These are phyloP conservation scores for Grifola frondosa DNA, from an alignment of 1,284 basidiomycete species.

Conservation along the genomic window DNA sequence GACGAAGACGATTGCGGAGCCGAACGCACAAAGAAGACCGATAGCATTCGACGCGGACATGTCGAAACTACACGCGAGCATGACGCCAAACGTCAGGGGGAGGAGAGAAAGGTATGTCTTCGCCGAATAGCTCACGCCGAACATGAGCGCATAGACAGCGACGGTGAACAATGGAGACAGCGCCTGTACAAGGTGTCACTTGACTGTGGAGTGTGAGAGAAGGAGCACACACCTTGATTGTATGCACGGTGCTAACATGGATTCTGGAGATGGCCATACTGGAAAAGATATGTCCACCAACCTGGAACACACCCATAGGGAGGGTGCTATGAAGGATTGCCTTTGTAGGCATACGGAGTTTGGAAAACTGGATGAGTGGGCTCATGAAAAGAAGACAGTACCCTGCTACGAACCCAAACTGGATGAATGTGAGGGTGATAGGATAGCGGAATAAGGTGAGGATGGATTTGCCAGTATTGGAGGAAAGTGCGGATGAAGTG, in stretches of 20 bases:
- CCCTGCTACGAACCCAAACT: constrained; percentile 91
- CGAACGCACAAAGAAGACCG: constrained; percentile 89
- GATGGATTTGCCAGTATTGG: constrained; percentile 89
- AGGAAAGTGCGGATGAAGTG: constrained; percentile 80
- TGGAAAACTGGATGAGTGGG: constrained; percentile 65
- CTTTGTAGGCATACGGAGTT: constrained; percentile 66
- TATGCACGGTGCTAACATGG: constrained; percentile 97
- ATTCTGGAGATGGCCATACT: constrained; percentile 96
- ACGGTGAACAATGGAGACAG: constrained; percentile 97
- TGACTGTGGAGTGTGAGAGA: background rate
- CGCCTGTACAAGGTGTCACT: constrained; percentile 55
- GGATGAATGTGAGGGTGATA: constrained; percentile 93
- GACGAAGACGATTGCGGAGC: constrained; percentile 94
- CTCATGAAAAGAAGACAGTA: constrained; percentile 85
- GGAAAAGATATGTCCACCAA: constrained; percentile 97
- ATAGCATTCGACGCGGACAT: constrained; percentile 81
- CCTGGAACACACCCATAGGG: constrained; percentile 93
- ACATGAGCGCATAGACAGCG: constrained; percentile 88
- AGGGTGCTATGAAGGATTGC: constrained; percentile 78
- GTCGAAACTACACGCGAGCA: constrained; percentile 96
- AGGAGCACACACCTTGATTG: constrained; percentile 80
- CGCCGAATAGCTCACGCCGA: constrained; percentile 88
- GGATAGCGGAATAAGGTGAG: constrained; percentile 85
- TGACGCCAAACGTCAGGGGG: constrained; percentile 93
- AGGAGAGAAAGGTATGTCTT: constrained; percentile 94